Evolutionary conservation across 345 rosid species (phyloP).

Genomic region (Tarenaya hassleriana): DNA sequence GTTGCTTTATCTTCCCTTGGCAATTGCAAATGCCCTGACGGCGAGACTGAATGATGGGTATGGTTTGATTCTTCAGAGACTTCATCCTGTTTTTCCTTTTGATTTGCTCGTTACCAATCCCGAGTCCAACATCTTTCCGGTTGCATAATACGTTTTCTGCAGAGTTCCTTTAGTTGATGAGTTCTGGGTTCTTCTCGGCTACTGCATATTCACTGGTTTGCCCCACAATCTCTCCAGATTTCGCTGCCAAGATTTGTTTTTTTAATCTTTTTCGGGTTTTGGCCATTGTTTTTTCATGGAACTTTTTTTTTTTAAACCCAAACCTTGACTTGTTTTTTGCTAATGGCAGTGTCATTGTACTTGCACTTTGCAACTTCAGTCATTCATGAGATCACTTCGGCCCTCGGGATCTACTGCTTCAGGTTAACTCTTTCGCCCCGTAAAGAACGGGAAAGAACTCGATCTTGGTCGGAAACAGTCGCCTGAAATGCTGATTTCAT

Average conservation of each 20-base stretch:
- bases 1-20: slow-evolving; percentile 82
- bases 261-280: no score
- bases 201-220: slow-evolving; percentile 66
- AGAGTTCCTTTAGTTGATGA: slow-evolving; percentile 92
- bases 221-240: not conserved
- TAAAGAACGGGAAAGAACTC: no score
- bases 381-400: slow-evolving; percentile 84
- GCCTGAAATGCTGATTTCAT: not conserved
- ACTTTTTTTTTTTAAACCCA: no score
- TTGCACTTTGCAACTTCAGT: slow-evolving; percentile 89
- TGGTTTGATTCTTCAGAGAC: slow-evolving; percentile 8
- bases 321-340: no score
- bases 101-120: no score
- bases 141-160: slow-evolving; percentile 19
- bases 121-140: no score
- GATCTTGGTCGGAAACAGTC: not conserved
- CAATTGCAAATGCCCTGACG: slow-evolving; percentile 85
- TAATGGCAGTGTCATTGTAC: slow-evolving; percentile 50
- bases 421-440: slow-evolving; percentile 37
- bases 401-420: slow-evolving; percentile 96
- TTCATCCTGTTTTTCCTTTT: not conserved
- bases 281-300: no score
- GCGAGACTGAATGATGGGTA: slow-evolving; percentile 92
- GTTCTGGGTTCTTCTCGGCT: slow-evolving; percentile 92
- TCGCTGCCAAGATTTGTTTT: no score